A percentile compares a stretch with the other conserved stretches of the same genome.
phyloP scores from a whole-genome alignment of 495 filamentous ascomycete species.

The Penicillium samsonianum region DNA sequence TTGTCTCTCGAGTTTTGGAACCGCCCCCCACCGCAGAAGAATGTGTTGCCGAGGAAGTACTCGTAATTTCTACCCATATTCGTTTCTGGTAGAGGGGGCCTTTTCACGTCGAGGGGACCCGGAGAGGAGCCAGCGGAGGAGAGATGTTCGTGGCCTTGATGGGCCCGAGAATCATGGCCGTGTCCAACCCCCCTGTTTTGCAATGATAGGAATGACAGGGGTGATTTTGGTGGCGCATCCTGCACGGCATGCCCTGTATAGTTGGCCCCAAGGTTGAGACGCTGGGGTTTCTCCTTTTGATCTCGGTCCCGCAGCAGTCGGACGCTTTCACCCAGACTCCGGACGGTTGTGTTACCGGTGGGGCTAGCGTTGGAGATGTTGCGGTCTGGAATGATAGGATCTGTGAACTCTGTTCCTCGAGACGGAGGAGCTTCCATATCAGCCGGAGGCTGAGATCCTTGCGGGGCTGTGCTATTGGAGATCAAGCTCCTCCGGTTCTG shows the following conservation, averaged over 20 bases:
- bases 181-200: slow-evolving; percentile 52
- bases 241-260: slow-evolving; percentile 51
- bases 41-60: slow-evolving; percentile 89
- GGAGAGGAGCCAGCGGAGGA: slow-evolving; percentile 77
- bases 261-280: slow-evolving; percentile 57
- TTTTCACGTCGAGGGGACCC: slow-evolving; percentile 39
- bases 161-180: slow-evolving; percentile 57
- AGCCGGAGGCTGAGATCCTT: slow-evolving; percentile 42
- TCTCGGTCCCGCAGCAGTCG: slow-evolving; percentile 64
- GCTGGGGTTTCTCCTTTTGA: slow-evolving; percentile 49
- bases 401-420: slow-evolving; percentile 77
- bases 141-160: slow-evolving; percentile 77
- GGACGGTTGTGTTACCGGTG: slow-evolving; percentile 61
- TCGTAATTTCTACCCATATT: slow-evolving; percentile 75
- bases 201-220: slow-evolving; percentile 66
- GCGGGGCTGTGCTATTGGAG: slow-evolving; percentile 45
- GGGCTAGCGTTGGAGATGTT: slow-evolving; percentile 75
- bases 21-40: slow-evolving; percentile 83
- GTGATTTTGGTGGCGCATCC: slow-evolving; percentile 63
- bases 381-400: slow-evolving; percentile 60
- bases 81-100: slow-evolving; percentile 28
- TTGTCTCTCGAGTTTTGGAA: slow-evolving; percentile 84
- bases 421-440: slow-evolving; percentile 68
- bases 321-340: slow-evolving; percentile 73
- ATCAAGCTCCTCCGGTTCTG: slow-evolving; percentile 53